Evolutionary conservation across 2,329 filamentous ascomycete species (phyloP).

Genomic region (Lithohypha guttulata): DNA sequence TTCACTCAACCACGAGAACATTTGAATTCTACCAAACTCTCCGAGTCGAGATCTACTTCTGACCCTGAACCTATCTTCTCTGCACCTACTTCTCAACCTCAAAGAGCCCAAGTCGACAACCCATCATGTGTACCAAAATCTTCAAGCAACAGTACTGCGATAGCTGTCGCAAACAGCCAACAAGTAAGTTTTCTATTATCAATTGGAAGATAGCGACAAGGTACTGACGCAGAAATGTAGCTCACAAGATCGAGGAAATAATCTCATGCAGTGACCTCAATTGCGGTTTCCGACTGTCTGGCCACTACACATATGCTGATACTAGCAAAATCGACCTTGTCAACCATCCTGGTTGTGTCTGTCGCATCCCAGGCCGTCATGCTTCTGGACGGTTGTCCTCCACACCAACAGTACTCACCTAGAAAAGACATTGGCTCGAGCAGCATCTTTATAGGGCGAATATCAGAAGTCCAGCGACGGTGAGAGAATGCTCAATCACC

Average conservation of each 20-base stretch:
- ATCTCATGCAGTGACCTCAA: slow-evolving; percentile 1
- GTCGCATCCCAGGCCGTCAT: slow-evolving; percentile 5
- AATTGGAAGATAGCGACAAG: too few species aligned
- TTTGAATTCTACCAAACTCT: too few species aligned
- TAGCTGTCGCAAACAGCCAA: slow-evolving; percentile 7
- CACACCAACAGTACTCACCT: background rate
- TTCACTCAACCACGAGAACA: too few species aligned
- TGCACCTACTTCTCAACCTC: background rate
- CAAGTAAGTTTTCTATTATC: slow-evolving; percentile 2
- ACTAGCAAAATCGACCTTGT: slow-evolving; percentile 6
- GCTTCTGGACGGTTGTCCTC: background rate
- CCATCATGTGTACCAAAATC: slow-evolving; percentile 7
- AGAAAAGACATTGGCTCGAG: background rate
- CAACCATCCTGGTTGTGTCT: slow-evolving; percentile 4
- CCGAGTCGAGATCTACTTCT: too few species aligned
- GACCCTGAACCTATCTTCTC: too few species aligned
- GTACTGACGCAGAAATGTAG: too few species aligned
- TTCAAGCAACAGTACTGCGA: slow-evolving; percentile 10
- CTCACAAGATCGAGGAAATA: slow-evolving; percentile 3
- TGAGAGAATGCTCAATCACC: too few species aligned
- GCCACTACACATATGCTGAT: slow-evolving; percentile 4
- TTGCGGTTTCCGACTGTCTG: slow-evolving; percentile 1
- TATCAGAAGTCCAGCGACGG: too few species aligned
- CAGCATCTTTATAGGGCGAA: background rate
- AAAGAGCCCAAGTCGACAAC: background rate